A percentile compares a stretch with the other conserved stretches of the same genome.
These are phyloP conservation scores for Eutrema heterophyllum DNA, from an alignment of 345 rosid species.

Conservation along the genomic window DNA sequence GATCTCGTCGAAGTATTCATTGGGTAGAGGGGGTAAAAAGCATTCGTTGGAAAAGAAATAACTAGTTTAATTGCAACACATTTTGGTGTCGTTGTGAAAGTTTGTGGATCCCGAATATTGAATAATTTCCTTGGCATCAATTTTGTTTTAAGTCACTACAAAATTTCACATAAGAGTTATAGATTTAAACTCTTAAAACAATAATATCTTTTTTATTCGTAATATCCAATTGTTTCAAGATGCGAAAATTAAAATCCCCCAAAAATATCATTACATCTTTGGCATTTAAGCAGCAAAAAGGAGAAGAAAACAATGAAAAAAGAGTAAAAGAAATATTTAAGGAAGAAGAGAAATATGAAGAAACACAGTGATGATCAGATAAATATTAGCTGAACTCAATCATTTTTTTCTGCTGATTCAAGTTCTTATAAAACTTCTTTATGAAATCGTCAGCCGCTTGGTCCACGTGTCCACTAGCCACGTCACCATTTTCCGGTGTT, in stretches of 20 bases:
- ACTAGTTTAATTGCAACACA: neutral
- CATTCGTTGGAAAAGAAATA: neutral
- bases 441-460: conserved; percentile 89
- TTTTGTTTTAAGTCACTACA: neutral
- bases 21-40: neutral
- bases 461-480: conserved; percentile 49
- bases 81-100: neutral
- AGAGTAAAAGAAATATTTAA: neutral
- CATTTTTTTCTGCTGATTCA: conserved; percentile 49
- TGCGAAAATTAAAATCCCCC: conserved; percentile 14
- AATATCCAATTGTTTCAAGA: conserved; percentile 16
- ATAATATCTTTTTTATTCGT: neutral
- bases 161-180: neutral
- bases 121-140: neutral
- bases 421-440: conserved; percentile 57
- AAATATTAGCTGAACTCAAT: conserved; percentile 25
- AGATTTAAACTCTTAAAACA: neutral
- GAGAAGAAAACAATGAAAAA: neutral
- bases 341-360: conserved; percentile 1
- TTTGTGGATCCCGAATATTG: neutral
- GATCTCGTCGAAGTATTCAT: conserved; percentile 5
- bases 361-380: conserved; percentile 8
- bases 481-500: conserved; percentile 45
- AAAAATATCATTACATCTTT: conserved; percentile 27
- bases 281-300: neutral